These are phyloP conservation scores for Pythium pyrilobum DNA, from an alignment of 352 stramenopile species.

Conservation along the genomic window DNA sequence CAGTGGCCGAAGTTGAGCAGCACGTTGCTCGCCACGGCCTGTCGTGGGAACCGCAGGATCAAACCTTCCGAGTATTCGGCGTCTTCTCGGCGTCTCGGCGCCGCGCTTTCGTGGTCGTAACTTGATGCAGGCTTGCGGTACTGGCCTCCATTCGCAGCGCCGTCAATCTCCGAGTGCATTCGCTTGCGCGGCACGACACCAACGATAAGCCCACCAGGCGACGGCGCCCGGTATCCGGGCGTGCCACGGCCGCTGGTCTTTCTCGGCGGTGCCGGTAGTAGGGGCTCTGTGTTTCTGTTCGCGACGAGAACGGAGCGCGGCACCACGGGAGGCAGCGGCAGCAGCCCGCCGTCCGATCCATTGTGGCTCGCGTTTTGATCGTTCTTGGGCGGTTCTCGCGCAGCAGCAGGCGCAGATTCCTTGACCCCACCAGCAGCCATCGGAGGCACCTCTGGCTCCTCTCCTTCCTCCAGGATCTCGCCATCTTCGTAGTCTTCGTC, in stretches of 20 bases:
- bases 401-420: neutral
- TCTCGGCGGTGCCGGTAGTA: neutral
- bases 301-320: neutral
- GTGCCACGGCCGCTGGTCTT: neutral
- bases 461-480: conserved; percentile 67
- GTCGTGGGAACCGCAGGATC: conserved; percentile 62
- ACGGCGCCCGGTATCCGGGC: neutral
- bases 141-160: neutral
- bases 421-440: neutral
- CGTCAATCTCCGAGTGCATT: conserved; percentile 24
- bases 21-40: conserved; percentile 55
- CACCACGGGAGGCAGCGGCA: neutral
- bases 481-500: conserved; percentile 62
- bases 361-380: neutral
- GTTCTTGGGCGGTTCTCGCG: neutral
- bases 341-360: neutral
- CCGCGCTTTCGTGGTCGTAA: neutral
- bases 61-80: conserved; percentile 54
- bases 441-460: conserved; percentile 24
- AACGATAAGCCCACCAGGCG: too few relatives aligned
- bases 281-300: neutral
- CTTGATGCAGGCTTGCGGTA: neutral
- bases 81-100: conserved; percentile 11
- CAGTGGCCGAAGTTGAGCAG: conserved; percentile 65
- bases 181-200: conserved; percentile 25